Evolutionary conservation across 441 rosid genomes (phyloP).

Genomic region (Gossypium gossypioides): DNA sequence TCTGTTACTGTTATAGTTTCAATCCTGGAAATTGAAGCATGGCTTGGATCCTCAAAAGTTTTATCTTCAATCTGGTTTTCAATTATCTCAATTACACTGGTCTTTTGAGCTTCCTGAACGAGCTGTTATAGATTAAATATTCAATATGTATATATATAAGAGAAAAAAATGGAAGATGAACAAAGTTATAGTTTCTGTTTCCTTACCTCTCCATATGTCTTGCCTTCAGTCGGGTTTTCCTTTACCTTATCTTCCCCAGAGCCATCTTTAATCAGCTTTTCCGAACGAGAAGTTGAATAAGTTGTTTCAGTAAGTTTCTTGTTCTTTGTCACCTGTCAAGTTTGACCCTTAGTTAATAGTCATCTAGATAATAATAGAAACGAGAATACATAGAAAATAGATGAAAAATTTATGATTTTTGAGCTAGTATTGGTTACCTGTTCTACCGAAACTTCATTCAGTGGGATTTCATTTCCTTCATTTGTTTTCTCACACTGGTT

Average conservation of each 20-base stretch:
- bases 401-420: background rate
- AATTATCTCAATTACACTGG: conserved; percentile 13
- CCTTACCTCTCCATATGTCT: conserved; percentile 26
- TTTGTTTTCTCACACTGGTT: conserved; percentile 12
- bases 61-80: conserved; percentile 19
- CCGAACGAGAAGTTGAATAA: background rate
- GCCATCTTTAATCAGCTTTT: conserved; percentile 23
- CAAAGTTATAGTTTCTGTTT: background rate
- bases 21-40: conserved; percentile 13
- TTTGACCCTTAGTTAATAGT: conserved; percentile 9
- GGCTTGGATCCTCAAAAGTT: conserved; percentile 14
- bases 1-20: conserved; percentile 17
- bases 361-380: background rate
- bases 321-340: conserved; percentile 23
- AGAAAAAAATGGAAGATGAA: background rate
- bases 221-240: conserved; percentile 20
- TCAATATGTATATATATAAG: conserved; percentile 1
- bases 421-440: background rate
- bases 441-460: background rate
- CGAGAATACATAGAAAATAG: background rate
- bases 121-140: conserved; percentile 15
- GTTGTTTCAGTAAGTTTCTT: conserved; percentile 15
- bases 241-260: conserved; percentile 19
- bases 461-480: conserved; percentile 20
- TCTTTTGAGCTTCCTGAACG: conserved; percentile 9